Base-by-base conservation (phyloP, 495 filamentous ascomycete species). In the Viridothelium virens region DNA sequence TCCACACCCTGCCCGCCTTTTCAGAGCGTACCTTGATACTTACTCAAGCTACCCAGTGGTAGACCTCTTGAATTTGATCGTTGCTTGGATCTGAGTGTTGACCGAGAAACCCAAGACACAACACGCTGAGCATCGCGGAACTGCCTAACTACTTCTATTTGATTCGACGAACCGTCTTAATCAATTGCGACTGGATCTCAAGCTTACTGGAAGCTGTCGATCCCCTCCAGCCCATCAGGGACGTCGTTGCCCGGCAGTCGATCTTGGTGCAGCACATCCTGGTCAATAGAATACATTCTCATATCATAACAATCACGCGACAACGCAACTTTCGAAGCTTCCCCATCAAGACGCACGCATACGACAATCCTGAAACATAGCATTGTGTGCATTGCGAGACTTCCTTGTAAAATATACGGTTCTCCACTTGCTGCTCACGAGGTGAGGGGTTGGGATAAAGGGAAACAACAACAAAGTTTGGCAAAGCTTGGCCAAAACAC, bases 401-500 rank as follows among this genome's bases (percentile, higher is more conserved):
- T 5, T 53, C 16, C n/a, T 53, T 18, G 16, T 18, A 18, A 18
- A 31, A 59, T 31, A 18, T 33, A 9, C 53, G 18, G 18, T n/a
- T 25, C 18, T 18, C 18, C 10, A 9, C 48, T 53, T 53, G 48
- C 12, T 53, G 10, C 53, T 36, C 6, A 36, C 5, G 31, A 59
- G 36, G 53, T 36, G 53, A 10, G 53, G 31, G 53, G 53, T 7
- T 31, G 31, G 36, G 36, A 59, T 31, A 59, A 59, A 36, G 53
- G 6, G 11, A 59, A 18, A 36, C 5, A 14, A 59, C 53, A 59
- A 36, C 39, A 61, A 69, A 67, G 36, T 69, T 61, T 66, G 75
- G 68, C 68, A 75, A 70, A 70, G 75, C 71, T 72, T 76, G 74
- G 67, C 70, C 41, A 44, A 44, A 44, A 7, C 14, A 44, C 14